Evolutionary conservation across 2,329 filamentous ascomycete species (phyloP), one percentile per base, ranked within the genome.

Genomic region (Talaromyces sp.): DNA sequence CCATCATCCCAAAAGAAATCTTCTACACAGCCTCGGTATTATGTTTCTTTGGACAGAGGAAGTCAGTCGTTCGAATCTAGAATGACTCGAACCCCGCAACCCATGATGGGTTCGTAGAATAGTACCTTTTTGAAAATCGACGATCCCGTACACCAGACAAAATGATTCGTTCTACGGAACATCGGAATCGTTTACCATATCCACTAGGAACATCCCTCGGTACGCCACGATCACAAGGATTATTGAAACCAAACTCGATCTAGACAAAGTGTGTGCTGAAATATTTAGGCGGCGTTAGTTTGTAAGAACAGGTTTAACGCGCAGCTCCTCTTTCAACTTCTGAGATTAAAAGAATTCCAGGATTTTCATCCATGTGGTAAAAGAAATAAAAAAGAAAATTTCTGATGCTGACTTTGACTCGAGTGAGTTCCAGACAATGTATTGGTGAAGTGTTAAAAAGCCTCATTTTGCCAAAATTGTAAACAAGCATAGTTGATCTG

Each of bases 191-290:
- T 31, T 50, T 15, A 31, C 25, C 47, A 17, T 50, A 17, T 17
- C 47, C 25, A 50, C 25, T 50, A n/a, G 27, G 3, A 6, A 33
- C 27, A n/a, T 50, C 25, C 13, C 17, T 52, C 49, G 49, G 49
- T 52, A n/a, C 49, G 49, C 27, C 49, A 52, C 49, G 25, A n/a
- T 52, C 49, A 52, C 49, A 52, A 33, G 49, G 17, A 52, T n/a
- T 52, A 52, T 50, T 52, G 47, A 50, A 15, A 31, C 47, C 15
- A 31, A 33, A 52, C 25, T 33, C 49, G 19, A 33, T 33, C 15
- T 33, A 31, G 15, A 52, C 7, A n/a, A 52, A 27, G 13, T 31
- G 25, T 5, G 22, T 25, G 19, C 22, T 13, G 45, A 22, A 45
- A 10, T 6, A 17, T 50, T 50, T 25, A 25, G 22, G 15, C 19